Conservation (phyloP, 176 grass and related monocot genomes). For the Aechmea fasciata region DNA sequence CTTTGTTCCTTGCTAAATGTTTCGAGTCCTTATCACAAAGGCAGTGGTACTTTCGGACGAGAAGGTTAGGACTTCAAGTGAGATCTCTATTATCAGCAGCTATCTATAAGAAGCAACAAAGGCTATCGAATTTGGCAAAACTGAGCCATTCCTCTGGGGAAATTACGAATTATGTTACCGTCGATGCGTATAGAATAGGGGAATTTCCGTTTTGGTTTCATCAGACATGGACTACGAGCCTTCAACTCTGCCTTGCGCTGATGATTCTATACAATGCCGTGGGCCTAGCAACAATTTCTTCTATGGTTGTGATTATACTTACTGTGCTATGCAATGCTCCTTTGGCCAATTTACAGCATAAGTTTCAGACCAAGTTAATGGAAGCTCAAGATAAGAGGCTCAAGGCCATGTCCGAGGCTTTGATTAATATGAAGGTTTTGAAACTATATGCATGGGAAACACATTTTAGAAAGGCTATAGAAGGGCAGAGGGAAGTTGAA, state of each 20-base stretch:
- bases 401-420: conserved; percentile 76
- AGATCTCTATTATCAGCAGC: conserved; percentile 63
- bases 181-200: conserved; percentile 79
- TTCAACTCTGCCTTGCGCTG: conserved; percentile 72
- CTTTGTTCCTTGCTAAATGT: conserved; percentile 65
- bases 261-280: conserved; percentile 72
- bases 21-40: conserved; percentile 74
- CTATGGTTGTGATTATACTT: conserved; percentile 54
- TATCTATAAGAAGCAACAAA: conserved; percentile 79
- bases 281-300: conserved; percentile 49
- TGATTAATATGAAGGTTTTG: conserved; percentile 73
- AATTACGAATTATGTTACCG: conserved; percentile 90
- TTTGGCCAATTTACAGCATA: conserved; percentile 74
- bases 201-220: conserved; percentile 95
- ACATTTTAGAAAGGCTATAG: conserved; percentile 76
- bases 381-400: conserved; percentile 75
- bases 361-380: conserved; percentile 81
- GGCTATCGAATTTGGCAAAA: conserved; percentile 61
- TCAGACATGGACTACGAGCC: conserved; percentile 76
- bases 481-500: conserved; percentile 62
- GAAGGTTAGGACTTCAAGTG: conserved; percentile 70
- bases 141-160: conserved; percentile 69
- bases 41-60: conserved; percentile 82
- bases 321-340: conserved; percentile 77
- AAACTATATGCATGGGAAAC: conserved; percentile 94